Base-by-base conservation (phyloP, 1,284 basidiomycete species). In the Fomitopsis palustris region DNA sequence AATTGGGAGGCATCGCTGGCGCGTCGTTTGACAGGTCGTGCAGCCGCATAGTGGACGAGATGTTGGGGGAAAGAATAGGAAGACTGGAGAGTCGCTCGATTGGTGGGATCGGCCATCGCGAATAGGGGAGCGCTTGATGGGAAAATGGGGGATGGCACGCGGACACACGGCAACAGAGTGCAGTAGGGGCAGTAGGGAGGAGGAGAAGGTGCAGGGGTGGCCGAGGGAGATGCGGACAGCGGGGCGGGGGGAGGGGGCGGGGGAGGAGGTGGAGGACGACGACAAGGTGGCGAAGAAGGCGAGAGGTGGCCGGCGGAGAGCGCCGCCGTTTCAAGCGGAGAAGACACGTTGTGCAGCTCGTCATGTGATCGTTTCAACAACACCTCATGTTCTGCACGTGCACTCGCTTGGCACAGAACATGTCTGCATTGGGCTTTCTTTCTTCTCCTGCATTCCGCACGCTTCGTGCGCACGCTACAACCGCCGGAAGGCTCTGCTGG, bases 1-100 rank as follows among this genome's bases (percentile, higher is more conserved):
- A 87, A 85, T 70, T 87, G 84, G 23, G 79, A 72, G 54, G 82
- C 72, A 60, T 82, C 76, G 62, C 79, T 71, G 60, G 81, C 74
- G 57, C 79, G 78, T 57, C 84, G 82, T 68, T 86, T 83, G 57
- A 75, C 72, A 19, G 76, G 27, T 23, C 60, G 47, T 38, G 62
- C 35, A 21, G 29, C 2, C 6, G 42, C 9, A 45, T 62, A 61
- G 43, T 39, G 27, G 25, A 39, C 55, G n/a, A 63, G 61, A 42
- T 60, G 45, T 38, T 27, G 45, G n/a, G 61, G 47, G 57, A 57
- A 65, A 16, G 64, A 60, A 47, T 60, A 61, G 17, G 65, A 64
- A 10, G 64, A 59, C 31, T 62, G 60, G 25, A 65, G 61, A n/a
- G 67, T 59, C 31, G 47, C 53, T 27, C 61, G 65, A 54, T 60